phyloP scores from a whole-genome alignment of 2,329 filamentous ascomycete species.

The Neonectria coccinea region DNA sequence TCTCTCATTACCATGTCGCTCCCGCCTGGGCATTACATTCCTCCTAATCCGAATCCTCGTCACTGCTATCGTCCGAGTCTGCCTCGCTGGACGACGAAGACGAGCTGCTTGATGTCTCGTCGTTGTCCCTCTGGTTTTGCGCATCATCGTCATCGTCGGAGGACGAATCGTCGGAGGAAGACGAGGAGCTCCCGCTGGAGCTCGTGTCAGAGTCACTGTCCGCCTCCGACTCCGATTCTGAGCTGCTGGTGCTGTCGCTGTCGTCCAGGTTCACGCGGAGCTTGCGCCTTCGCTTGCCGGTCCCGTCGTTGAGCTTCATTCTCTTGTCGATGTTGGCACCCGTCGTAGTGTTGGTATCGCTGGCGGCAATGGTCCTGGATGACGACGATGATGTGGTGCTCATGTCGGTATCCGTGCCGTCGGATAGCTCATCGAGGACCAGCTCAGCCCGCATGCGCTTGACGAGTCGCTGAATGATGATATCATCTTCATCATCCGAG shows the following conservation, averaged over 20 bases:
- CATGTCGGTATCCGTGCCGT: constrained; percentile 57
- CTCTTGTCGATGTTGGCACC: constrained; percentile 53
- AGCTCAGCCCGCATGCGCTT: constrained; percentile 74
- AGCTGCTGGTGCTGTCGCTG: constrained; percentile 51
- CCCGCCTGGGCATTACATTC: constrained; percentile 29
- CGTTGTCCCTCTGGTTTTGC: constrained; percentile 43
- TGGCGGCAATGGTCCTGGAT: constrained; percentile 46
- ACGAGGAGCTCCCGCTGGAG: constrained; percentile 52
- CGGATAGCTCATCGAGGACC: constrained; percentile 66
- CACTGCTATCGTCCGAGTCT: constrained; percentile 49
- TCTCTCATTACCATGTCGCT: constrained; percentile 26
- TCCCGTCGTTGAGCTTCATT: constrained; percentile 59
- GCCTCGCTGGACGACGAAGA: constrained; percentile 53
- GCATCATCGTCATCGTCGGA: constrained; percentile 47
- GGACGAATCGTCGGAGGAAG: constrained; percentile 52
- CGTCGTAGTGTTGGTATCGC: constrained; percentile 44
- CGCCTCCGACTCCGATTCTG: constrained; percentile 50
- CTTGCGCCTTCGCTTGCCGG: constrained; percentile 65
- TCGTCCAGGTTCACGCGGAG: constrained; percentile 60
- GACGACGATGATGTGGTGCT: constrained; percentile 48
- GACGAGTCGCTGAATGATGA: constrained; percentile 66
- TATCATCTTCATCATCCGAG: constrained; percentile 59
- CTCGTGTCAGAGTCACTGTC: constrained; percentile 50
- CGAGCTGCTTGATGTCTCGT: constrained; percentile 55
- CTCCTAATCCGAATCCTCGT: constrained; percentile 42